Percentiles rank a stretch among this genome's conserved stretches.
phyloP scores from a whole-genome alignment of 108 stramenopile species.

The Schizochytrium sp. region DNA sequence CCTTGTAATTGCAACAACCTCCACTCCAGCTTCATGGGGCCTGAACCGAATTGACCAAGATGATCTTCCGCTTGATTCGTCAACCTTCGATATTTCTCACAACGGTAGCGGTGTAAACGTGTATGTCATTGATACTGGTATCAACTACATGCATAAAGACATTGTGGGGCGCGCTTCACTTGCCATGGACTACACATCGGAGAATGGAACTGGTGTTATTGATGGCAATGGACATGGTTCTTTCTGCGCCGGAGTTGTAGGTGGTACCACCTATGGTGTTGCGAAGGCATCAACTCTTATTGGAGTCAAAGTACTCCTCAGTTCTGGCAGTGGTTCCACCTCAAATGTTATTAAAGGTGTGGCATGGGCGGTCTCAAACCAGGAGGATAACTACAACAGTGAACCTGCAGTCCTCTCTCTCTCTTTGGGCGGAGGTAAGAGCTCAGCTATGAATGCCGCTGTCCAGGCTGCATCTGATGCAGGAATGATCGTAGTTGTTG shows the following conservation, averaged over 20 bases:
- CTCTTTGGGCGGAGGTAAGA: conserved; percentile 51
- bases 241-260: conserved; percentile 63
- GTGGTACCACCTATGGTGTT: conserved; percentile 54
- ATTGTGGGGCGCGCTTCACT: not conserved
- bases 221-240: conserved; percentile 62
- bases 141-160: not conserved
- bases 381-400: not conserved
- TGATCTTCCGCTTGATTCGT: not conserved
- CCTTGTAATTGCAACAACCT: not conserved
- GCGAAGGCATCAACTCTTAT: conserved; percentile 20
- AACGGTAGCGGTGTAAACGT: not conserved
- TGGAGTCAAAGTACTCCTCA: conserved; percentile 46
- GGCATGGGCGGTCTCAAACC: not conserved
- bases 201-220: not conserved
- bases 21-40: conserved; percentile 18
- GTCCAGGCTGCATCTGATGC: not conserved
- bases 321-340: conserved; percentile 22
- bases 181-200: not conserved
- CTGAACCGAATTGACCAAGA: conserved; percentile 59
- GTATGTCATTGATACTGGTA: conserved; percentile 31
- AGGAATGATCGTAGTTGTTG: conserved; percentile 61
- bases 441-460: conserved; percentile 39
- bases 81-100: not conserved
- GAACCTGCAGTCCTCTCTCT: conserved; percentile 38
- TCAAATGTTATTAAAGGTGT: conserved; percentile 22